These are phyloP conservation scores for Microbotryomycetes sp. DNA, from an alignment of 1,284 basidiomycete genomes.

Conservation along the genomic window DNA sequence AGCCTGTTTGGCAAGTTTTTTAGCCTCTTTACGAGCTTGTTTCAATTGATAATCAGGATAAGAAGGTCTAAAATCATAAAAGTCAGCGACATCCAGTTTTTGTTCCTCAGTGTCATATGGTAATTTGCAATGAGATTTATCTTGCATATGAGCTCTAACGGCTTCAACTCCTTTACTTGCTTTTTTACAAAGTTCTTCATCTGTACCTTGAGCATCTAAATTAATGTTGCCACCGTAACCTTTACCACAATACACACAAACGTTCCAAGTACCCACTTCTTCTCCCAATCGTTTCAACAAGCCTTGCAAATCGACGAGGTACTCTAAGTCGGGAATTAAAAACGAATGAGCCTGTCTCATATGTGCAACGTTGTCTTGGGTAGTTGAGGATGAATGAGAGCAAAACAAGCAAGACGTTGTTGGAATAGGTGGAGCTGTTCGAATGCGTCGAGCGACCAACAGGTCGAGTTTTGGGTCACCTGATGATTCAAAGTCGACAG, in stretches of 20 bases:
- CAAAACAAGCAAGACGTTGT: constrained; percentile 74
- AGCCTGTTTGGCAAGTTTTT: constrained; percentile 41
- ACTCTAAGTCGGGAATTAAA: constrained; percentile 92
- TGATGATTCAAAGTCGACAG: constrained; percentile 51
- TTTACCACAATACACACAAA: constrained; percentile 74
- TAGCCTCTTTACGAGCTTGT: constrained; percentile 41
- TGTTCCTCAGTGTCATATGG: constrained; percentile 78
- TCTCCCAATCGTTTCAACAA: constrained; percentile 83
- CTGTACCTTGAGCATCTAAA: constrained; percentile 53
- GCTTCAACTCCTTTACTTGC: constrained; percentile 56
- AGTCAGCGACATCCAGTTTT: constrained; percentile 82
- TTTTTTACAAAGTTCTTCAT: constrained; percentile 28
- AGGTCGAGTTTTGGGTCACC: constrained; percentile 73
- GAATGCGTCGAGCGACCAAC: constrained; percentile 55
- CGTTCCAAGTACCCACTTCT: constrained; percentile 85
- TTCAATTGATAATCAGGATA: constrained; percentile 57
- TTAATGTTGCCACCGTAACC: constrained; percentile 48
- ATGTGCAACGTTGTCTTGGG: constrained; percentile 67
- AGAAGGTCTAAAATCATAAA: constrained; percentile 80
- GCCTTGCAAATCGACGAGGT: constrained; percentile 74
- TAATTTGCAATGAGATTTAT: constrained; percentile 90
- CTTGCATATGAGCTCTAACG: constrained; percentile 85
- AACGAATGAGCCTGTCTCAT: constrained; percentile 87
- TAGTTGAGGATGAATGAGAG: constrained; percentile 46
- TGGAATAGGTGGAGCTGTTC: constrained; percentile 48